phyloP scores from a whole-genome alignment of 352 stramenopile genomes.

The Phytophthora colocasiae region DNA sequence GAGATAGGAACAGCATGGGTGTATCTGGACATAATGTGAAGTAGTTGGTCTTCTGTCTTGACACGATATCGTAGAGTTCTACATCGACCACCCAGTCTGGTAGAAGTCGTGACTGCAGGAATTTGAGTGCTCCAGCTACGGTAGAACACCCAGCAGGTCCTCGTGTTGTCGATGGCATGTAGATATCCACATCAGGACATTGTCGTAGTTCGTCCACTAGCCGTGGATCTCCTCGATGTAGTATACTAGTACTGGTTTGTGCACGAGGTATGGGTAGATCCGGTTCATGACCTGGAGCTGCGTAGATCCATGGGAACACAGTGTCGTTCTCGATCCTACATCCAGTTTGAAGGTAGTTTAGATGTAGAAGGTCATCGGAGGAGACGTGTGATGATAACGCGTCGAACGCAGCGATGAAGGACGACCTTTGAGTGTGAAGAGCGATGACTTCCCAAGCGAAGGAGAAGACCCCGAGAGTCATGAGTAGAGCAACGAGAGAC shows the following conservation, averaged over 20 bases:
- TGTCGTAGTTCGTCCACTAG: slow-evolving; percentile 51
- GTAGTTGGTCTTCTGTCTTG: slow-evolving; percentile 38
- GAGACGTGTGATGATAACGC: slow-evolving; percentile 15
- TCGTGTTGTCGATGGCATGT: slow-evolving; percentile 39
- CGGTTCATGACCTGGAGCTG: slow-evolving; percentile 12
- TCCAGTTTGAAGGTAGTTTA: slow-evolving; percentile 39
- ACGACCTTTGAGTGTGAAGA: slow-evolving; percentile 21
- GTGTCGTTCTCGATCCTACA: slow-evolving; percentile 43
- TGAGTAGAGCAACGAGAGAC: slow-evolving; percentile 21
- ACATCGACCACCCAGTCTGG: slow-evolving; percentile 36
- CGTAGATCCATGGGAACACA: slow-evolving; percentile 46
- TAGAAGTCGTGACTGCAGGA: slow-evolving; percentile 40
- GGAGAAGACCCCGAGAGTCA: slow-evolving; percentile 23
- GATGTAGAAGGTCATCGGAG: slow-evolving; percentile 48
- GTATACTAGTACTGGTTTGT: slow-evolving; percentile 19
- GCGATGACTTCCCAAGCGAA: slow-evolving; percentile 28
- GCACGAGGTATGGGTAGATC: slow-evolving; percentile 2
- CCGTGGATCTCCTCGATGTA: slow-evolving; percentile 40
- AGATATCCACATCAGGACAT: slow-evolving; percentile 73
- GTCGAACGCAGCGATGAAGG: slow-evolving; percentile 22
- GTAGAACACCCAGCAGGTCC: slow-evolving; percentile 52
- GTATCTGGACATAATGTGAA: slow-evolving; percentile 53
- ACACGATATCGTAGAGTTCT: slow-evolving; percentile 22
- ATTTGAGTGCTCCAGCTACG: slow-evolving; percentile 46
- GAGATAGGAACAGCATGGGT: slow-evolving; percentile 50